Evolutionary conservation across 2,329 filamentous ascomycete genomes (phyloP).

Genomic region (Hypoxylon rubiginosum): DNA sequence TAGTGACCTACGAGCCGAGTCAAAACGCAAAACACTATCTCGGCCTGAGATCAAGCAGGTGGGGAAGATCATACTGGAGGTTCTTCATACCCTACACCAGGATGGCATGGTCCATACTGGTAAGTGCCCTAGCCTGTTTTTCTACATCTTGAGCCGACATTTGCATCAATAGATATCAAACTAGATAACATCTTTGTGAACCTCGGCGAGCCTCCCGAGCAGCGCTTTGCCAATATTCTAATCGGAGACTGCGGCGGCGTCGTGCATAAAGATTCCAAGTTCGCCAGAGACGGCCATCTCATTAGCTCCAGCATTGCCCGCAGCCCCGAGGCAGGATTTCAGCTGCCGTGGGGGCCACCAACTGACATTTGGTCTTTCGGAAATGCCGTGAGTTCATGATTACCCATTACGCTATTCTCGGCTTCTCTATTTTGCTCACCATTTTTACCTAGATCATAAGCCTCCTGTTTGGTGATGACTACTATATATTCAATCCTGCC

Average conservation of each 20-base stretch:
- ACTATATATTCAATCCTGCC: too few relatives aligned
- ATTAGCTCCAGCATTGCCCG: slow-evolving; percentile 45
- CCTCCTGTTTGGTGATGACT: too few relatives aligned
- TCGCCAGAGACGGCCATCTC: slow-evolving; percentile 42
- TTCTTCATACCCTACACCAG: slow-evolving; percentile 42
- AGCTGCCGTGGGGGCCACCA: slow-evolving; percentile 43
- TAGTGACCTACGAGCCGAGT: slow-evolving; percentile 45
- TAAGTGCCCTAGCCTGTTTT: too few relatives aligned
- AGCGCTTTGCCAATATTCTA: slow-evolving; percentile 46
- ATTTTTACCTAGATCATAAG: too few relatives aligned
- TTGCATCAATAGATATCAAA: slow-evolving; percentile 41
- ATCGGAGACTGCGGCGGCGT: slow-evolving; percentile 47
- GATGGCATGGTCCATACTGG: slow-evolving; percentile 47
- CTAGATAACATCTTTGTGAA: slow-evolving; percentile 48
- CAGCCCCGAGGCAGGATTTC: slow-evolving; percentile 46
- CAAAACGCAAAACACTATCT: slow-evolving; percentile 43
- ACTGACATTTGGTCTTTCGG: slow-evolving; percentile 51
- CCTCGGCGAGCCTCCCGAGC: slow-evolving; percentile 27
- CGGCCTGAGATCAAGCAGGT: slow-evolving; percentile 49
- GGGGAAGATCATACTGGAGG: slow-evolving; percentile 42
- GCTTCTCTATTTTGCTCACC: too few relatives aligned
- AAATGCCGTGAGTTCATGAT: too few relatives aligned
- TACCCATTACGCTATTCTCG: too few relatives aligned
- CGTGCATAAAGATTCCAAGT: slow-evolving; percentile 39
- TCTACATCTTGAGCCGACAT: too few relatives aligned